Percentiles rank a stretch among this genome's conserved stretches.
Conservation (phyloP, 2,329 filamentous ascomycete genomes). For the Claviceps spartinae region DNA sequence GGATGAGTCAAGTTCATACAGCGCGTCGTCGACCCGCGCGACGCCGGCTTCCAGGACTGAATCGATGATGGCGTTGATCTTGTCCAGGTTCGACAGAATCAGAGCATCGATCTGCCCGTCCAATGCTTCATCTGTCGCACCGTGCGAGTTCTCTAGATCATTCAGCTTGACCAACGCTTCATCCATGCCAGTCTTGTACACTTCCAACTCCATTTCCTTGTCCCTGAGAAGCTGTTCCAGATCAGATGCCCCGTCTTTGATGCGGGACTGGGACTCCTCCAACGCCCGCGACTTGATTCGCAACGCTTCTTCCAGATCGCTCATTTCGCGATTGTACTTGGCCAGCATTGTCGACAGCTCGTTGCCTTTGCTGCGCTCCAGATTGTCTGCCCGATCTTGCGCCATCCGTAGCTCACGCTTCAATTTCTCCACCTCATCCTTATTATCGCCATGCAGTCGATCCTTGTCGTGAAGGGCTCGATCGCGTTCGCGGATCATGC, state of each 20-base stretch:
- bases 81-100: slow-evolving; percentile 72
- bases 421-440: slow-evolving; percentile 87
- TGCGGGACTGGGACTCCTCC: slow-evolving; percentile 67
- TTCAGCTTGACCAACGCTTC: slow-evolving; percentile 87
- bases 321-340: slow-evolving; percentile 95
- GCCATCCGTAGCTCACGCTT: slow-evolving; percentile 89
- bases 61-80: slow-evolving; percentile 96
- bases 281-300: slow-evolving; percentile 76
- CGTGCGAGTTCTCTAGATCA: slow-evolving; percentile 64
- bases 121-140: slow-evolving; percentile 63
- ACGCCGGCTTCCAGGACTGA: slow-evolving; percentile 90
- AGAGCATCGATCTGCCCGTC: slow-evolving; percentile 87
- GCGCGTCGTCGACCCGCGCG: slow-evolving; percentile 83
- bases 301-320: slow-evolving; percentile 86
- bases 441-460: slow-evolving; percentile 69
- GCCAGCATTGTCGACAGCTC: slow-evolving; percentile 89
- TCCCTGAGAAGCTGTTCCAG: slow-evolving; percentile 76
- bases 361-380: slow-evolving; percentile 84
- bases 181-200: slow-evolving; percentile 97
- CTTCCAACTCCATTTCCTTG: slow-evolving; percentile 95
- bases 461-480: slow-evolving; percentile 89
- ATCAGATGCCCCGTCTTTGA: slow-evolving; percentile 70
- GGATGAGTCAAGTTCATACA: slow-evolving; percentile 92
- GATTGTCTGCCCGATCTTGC: slow-evolving; percentile 78
- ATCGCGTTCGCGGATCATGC: slow-evolving; percentile 96